Evolutionary conservation across 306 rosid genomes (phyloP).

Genomic region (Purshia tridentata): DNA sequence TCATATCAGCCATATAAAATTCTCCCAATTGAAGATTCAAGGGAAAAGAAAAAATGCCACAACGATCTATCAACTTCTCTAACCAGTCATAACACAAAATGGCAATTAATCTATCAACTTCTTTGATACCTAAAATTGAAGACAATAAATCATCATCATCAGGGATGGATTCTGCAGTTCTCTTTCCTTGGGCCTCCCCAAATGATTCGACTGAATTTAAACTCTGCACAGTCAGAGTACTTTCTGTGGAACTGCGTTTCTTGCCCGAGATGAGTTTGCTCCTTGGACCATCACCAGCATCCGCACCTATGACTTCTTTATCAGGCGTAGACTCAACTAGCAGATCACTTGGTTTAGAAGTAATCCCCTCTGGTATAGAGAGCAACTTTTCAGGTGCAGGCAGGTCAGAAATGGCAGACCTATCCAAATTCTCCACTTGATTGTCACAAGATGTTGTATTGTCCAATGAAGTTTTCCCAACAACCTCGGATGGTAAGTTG

Average conservation of each 20-base stretch:
- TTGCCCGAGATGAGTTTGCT: conserved; percentile 50
- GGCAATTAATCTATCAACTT: conserved; percentile 17
- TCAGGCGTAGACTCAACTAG: conserved; percentile 61
- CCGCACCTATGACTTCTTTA: conserved; percentile 42
- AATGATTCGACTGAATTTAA: conserved; percentile 66
- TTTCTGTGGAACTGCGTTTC: conserved; percentile 87
- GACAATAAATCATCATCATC: conserved; percentile 95
- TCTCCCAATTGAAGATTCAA: not conserved
- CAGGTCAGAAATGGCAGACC: conserved; percentile 51
- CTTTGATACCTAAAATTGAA: conserved; percentile 79
- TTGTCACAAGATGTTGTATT: conserved; percentile 36
- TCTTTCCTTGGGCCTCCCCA: conserved; percentile 55
- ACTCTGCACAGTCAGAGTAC: conserved; percentile 70
- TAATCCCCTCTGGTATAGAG: conserved; percentile 43
- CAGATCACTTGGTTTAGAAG: conserved; percentile 48
- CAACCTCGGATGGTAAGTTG: conserved; percentile 14
- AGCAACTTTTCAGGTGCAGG: conserved; percentile 84
- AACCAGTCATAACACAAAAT: conserved; percentile 5
- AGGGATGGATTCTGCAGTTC: conserved; percentile 68
- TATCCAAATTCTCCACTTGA: conserved; percentile 35
- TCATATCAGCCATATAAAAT: not conserved
- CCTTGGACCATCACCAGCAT: conserved; percentile 39
- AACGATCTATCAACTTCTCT: conserved; percentile 14
- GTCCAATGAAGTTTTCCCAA: conserved; percentile 22
- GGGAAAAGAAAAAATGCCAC: not conserved